Conservation (phyloP, 129 eudicot species). For the Dittrichia graveolens region DNA sequence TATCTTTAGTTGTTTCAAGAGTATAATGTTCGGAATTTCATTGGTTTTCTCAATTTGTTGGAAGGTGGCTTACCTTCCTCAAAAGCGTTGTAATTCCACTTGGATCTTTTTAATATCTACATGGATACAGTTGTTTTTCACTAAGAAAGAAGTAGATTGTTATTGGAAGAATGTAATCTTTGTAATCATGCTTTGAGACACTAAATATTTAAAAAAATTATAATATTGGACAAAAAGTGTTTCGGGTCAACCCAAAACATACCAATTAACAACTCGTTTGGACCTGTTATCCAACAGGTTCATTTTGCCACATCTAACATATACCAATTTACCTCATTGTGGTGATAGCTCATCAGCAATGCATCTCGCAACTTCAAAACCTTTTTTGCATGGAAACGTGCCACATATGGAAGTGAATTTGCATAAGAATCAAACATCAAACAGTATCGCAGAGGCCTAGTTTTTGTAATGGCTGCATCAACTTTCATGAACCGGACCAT, state of each 20-base stretch:
- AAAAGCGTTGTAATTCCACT: too few relatives aligned
- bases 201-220: not conserved
- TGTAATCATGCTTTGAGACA: not conserved
- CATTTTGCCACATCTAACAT: conserved; percentile 6
- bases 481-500: conserved; percentile 70
- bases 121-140: too few relatives aligned
- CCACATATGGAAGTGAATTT: conserved; percentile 70
- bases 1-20: too few relatives aligned
- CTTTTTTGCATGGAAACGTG: conserved; percentile 92
- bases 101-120: too few relatives aligned
- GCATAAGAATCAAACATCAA: conserved; percentile 69
- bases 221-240: not conserved
- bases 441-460: conserved; percentile 79
- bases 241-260: not conserved
- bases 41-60: too few relatives aligned
- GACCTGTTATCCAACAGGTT: not conserved
- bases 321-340: conserved; percentile 67
- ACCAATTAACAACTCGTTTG: not conserved
- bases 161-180: not conserved
- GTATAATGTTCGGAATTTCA: too few relatives aligned
- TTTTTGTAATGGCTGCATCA: conserved; percentile 45
- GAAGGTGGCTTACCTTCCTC: too few relatives aligned
- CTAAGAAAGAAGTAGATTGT: not conserved
- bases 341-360: conserved; percentile 83
- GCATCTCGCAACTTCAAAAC: conserved; percentile 89